phyloP scores from a whole-genome alignment of 164 flowering plant genomes.

The Chimonanthus praecox region DNA sequence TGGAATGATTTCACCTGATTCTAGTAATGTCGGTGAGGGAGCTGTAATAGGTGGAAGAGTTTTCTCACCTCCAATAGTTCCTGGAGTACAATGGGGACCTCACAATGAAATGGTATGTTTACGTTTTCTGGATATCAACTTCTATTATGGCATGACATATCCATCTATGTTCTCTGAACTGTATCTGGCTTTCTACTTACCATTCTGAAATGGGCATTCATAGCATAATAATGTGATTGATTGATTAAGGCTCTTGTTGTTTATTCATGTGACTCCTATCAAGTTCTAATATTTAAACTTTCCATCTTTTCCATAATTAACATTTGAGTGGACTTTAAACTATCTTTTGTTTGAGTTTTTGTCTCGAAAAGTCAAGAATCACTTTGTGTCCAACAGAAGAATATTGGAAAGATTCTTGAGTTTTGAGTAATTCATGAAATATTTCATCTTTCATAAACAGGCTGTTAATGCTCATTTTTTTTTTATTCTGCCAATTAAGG shows the following conservation, averaged over 20 bases:
- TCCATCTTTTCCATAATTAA: too few relatives aligned
- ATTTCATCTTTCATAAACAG: too few relatives aligned
- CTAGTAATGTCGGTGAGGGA: slow-evolving; percentile 46
- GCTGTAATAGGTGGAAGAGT: slow-evolving; percentile 52
- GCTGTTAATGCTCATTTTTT: too few relatives aligned
- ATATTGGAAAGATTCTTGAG: too few relatives aligned
- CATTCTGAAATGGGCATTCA: background rate
- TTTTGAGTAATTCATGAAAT: too few relatives aligned
- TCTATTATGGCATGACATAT: background rate
- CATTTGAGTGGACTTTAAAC: too few relatives aligned
- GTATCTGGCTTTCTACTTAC: background rate
- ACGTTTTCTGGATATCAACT: background rate
- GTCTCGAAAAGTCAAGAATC: too few relatives aligned
- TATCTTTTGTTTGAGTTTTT: too few relatives aligned
- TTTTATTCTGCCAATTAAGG: too few relatives aligned
- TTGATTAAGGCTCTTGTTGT: background rate
- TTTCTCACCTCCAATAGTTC: slow-evolving; percentile 60
- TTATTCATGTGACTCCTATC: background rate
- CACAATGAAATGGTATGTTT: slow-evolving; percentile 57
- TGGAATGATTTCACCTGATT: slow-evolving; percentile 49
- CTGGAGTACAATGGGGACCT: slow-evolving; percentile 92
- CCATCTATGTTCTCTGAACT: background rate
- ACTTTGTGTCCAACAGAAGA: too few relatives aligned
- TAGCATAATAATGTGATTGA: background rate
- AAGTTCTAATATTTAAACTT: too few relatives aligned